Base-by-base conservation (phyloP, 441 rosid species). In the Adansonia madagascariensis region DNA sequence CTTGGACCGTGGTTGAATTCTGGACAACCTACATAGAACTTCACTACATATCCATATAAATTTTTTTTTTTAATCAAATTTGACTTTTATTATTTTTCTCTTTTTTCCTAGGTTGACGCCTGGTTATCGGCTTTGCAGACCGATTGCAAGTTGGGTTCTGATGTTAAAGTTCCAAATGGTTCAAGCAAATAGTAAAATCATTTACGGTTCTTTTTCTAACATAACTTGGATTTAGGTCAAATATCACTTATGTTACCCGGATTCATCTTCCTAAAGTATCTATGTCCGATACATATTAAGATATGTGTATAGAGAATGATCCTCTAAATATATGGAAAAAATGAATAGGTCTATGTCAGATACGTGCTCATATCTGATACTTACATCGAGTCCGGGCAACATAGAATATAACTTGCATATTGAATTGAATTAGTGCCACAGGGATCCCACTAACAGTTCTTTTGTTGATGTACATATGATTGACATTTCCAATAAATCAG, bases 111-210 rank as follows among this genome's bases (percentile, higher is more conserved):
- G 98, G 95, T 90, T 78, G 86, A 88, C 76, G 81, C 95, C 3
- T 95, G 98, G 98, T 61, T 93, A 82, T 79, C 83, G 12, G 84
- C 88, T 62, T 76, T 95, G 80, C 82, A 82, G 68, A 63, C 73
- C 8, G 94, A 93, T 65, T 87, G 87, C 90, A 87, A 87, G 76
- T 53, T 69, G 71, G 89, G 66, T 31, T 63, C 82, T 22, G 86
- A 84, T 77, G 65, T 78, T 8, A 82, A 84, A 73, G 76, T 77
- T 43, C 81, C 85, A 35, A 84, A 85, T 73, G 91, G 88, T 67
- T 77, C 75, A 46, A 72, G 76, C 39, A 57, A 81, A 57, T 78
- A 35, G 50, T 83, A 76, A 72, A 71, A 46, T 44, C 41, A 31
- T 50, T 39, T 18, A 7, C 31, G 46, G 17, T 20, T 61, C 18